Base-by-base conservation (phyloP, 2,329 filamentous ascomycete species). In the Penicillium sp. region DNA sequence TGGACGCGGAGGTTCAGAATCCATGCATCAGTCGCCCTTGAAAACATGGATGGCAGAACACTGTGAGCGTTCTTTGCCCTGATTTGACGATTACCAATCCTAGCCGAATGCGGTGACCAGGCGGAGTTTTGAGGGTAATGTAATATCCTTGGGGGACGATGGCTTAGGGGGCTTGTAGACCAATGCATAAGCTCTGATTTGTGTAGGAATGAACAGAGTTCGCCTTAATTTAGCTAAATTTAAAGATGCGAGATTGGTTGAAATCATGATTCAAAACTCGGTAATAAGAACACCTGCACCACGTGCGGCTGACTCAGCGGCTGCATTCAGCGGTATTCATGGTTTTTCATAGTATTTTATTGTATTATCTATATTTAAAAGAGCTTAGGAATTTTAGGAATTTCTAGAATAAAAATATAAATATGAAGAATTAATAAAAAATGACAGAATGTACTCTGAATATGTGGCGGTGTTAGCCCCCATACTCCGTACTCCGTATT, bases 21-120 rank as follows among this genome's bases (percentile, higher is more conserved):
- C 45, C 38, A 43, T 51, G 43, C 46, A 50, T 46, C 38, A 40
- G 39, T 41, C 13, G 36, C 31, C 41, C 47, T 42, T 28, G 43
- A 47, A 54, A 56, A 56, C 54, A 54, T 54, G 49, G 54, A 46
- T 35, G 43, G 14, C 34, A 10, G 11, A 16, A 36, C 11, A 11
- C n/a, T 6, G 23, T 28, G 38, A 9, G 1, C 18, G 16, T 40
- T 14, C n/a, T n/a, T 6, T 28, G 26, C 41, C 14, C 22, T 32
- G 29, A 42, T 27, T 35, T 22, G 28, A 24, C 29, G 16, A n/a
- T 9, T 18, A 31, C 14, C 36, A n/a, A 24, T 22, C 6, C 44
- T 42, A 42, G 41, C 51, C 49, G 51, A n/a, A 49, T 54, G 48
- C 51, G 47, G 44, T 26, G 20, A 23, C 24, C 23, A 34, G 35